Percentiles rank a stretch among this genome's conserved stretches.
These are phyloP conservation scores for Daldinia bambusicola DNA, from an alignment of 495 filamentous ascomycete genomes.

Conservation along the genomic window DNA sequence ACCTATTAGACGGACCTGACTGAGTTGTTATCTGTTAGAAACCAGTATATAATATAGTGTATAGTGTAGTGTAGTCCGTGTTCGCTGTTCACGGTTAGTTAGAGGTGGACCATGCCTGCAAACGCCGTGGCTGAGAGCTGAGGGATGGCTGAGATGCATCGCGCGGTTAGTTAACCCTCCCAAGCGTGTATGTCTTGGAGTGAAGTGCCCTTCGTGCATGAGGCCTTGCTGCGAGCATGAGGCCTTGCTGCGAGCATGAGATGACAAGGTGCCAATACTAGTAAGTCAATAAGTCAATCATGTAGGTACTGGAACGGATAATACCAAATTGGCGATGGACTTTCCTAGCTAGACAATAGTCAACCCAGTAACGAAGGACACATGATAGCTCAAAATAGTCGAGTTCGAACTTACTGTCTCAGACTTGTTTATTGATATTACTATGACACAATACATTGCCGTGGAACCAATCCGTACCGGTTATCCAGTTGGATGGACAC, in stretches of 20 bases:
- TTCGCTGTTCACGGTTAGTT: not conserved
- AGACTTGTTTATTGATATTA: constrained; percentile 38
- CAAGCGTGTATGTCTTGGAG: not conserved
- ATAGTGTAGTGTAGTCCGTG: not conserved
- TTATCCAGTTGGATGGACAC: constrained; percentile 34
- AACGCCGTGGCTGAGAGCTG: constrained; percentile 22
- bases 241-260: constrained; percentile 15
- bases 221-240: constrained; percentile 13
- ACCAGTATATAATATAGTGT: no score
- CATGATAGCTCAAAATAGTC: constrained; percentile 3
- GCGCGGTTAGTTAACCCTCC: constrained; percentile 2
- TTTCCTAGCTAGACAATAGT: constrained; percentile 16
- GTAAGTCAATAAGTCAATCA: constrained; percentile 14
- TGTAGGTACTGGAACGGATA: not conserved
- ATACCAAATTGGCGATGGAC: constrained; percentile 16
- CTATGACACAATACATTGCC: constrained; percentile 23
- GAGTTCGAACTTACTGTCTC: constrained; percentile 5
- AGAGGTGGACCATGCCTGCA: constrained; percentile 18
- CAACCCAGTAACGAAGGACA: constrained; percentile 9
- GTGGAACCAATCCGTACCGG: constrained; percentile 10
- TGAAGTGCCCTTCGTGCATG: constrained; percentile 36
- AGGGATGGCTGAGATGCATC: constrained; percentile 31
- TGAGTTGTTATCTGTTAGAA: not conserved
- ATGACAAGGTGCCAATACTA: constrained; percentile 14
- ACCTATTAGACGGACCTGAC: not conserved